Evolutionary conservation across 1,284 basidiomycete genomes (phyloP).

Genomic region (Psilocybe mexicana): DNA sequence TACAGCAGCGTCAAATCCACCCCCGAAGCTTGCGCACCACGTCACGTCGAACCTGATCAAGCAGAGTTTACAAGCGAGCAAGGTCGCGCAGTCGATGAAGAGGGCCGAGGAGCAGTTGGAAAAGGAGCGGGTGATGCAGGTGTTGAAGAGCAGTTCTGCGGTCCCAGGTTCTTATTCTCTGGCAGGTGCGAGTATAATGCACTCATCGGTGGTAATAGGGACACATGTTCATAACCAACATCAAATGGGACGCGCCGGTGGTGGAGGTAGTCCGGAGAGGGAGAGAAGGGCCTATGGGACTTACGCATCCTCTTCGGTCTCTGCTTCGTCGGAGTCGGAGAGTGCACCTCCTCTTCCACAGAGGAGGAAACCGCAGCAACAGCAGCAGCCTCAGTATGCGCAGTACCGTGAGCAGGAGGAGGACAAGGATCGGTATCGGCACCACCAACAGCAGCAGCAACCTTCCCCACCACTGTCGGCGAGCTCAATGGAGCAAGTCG

Average conservation of each 20-base stretch:
- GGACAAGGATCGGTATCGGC: background rate
- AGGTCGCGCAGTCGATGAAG: conserved; percentile 66
- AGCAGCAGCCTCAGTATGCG: background rate
- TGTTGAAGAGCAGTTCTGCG: conserved; percentile 22
- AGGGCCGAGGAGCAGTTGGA: conserved; percentile 67
- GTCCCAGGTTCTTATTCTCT: conserved; percentile 33
- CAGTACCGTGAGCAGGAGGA: background rate
- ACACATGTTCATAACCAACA: conserved; percentile 27
- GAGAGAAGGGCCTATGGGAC: no score
- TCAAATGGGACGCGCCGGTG: background rate
- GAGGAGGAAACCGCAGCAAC: conserved; percentile 13
- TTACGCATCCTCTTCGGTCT: conserved; percentile 1
- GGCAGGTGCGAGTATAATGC: conserved; percentile 26
- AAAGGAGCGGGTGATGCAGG: conserved; percentile 27
- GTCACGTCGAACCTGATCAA: conserved; percentile 61
- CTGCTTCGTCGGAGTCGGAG: conserved; percentile 20
- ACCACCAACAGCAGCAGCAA: conserved; percentile 9
- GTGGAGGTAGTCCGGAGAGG: conserved; percentile 17
- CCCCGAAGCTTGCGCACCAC: conserved; percentile 38
- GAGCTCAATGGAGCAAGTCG: conserved; percentile 45
- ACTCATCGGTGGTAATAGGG: conserved; percentile 34
- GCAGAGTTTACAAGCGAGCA: conserved; percentile 69
- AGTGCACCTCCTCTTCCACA: conserved; percentile 33
- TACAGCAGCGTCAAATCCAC: conserved; percentile 27
- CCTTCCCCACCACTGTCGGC: conserved; percentile 41